Evolutionary conservation across 202 grass and related monocot species (phyloP), one percentile per base, ranked within the genome.

Genomic region (Bolboschoenoplectus hybrid): DNA sequence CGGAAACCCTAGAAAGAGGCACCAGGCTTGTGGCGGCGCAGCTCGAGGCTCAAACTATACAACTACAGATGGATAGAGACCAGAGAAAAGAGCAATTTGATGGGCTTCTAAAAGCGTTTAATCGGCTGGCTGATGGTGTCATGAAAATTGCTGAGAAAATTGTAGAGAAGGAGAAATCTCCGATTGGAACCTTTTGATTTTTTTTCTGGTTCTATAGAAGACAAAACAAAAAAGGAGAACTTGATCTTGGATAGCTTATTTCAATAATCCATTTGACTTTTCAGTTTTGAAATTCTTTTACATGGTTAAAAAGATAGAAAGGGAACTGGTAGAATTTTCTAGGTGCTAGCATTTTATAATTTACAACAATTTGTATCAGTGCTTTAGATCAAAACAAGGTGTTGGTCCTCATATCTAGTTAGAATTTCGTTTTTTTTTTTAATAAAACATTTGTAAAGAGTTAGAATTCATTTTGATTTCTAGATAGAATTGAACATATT

Each of bases 71-170:
- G 45, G 34, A 84, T 58, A 51, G 82, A 40, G 50, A 84, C 7
- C 66, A 40, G 45, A 84, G 64, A 40, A 84, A 69, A 57, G 63
- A 84, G 65, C 46, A 84, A 69, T 69, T 57, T 36, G 82, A 84
- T 67, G 1, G n/a, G 7, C 9, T 84, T 71, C 71, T 84, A 11
- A 84, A 71, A 53, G 82, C 36, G 10, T 70, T 55, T 14, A 84
- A 84, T 53, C 61, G 65, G 46, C 47, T 84, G 51, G 82, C 65
- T 50, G 65, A 84, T 71, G 46, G 46, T 3, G 32, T 84, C 36
- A 55, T 53, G 65, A 84, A 84, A 71, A 84, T 84, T 19, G 82
- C 82, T 67, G 64, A 69, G 20, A 61, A 55, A 84, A n/a, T 61
- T 84, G 80, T 68, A 55, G 65, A 84, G 14, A 55, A 34, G 12